phyloP scores from a whole-genome alignment of 257 asterid genomes.

The Mitragyna speciosa region DNA sequence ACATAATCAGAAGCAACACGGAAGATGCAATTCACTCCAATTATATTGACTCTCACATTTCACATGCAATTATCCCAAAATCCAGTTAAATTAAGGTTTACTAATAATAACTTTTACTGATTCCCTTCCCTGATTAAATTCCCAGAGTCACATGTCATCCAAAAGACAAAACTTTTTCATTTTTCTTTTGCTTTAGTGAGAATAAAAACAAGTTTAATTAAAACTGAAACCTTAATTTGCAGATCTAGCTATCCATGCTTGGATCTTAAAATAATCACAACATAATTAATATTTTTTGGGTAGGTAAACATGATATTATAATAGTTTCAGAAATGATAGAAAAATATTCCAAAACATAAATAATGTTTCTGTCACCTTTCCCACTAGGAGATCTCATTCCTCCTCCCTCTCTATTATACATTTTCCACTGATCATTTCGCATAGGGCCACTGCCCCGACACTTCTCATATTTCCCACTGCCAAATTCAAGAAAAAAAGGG shows the following conservation, averaged over 20 bases:
- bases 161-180: background rate
- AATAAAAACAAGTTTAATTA: conserved; percentile 2
- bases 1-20: background rate
- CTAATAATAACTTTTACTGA: background rate
- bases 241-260: background rate
- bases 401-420: background rate
- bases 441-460: background rate
- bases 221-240: background rate
- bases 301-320: background rate
- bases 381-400: background rate
- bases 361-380: background rate
- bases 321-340: background rate
- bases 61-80: background rate
- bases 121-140: background rate
- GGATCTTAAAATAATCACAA: background rate
- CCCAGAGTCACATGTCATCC: conserved; percentile 11
- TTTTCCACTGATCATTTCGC: conserved; percentile 9
- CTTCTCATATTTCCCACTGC: background rate
- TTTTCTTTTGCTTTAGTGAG: background rate
- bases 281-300: background rate
- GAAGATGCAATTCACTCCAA: background rate
- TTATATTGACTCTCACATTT: background rate
- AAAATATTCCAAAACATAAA: background rate
- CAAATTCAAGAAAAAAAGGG: background rate
- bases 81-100: background rate